Evolutionary conservation across 2,329 filamentous ascomycete species (phyloP).

Genomic region (Hortaea sp.): DNA sequence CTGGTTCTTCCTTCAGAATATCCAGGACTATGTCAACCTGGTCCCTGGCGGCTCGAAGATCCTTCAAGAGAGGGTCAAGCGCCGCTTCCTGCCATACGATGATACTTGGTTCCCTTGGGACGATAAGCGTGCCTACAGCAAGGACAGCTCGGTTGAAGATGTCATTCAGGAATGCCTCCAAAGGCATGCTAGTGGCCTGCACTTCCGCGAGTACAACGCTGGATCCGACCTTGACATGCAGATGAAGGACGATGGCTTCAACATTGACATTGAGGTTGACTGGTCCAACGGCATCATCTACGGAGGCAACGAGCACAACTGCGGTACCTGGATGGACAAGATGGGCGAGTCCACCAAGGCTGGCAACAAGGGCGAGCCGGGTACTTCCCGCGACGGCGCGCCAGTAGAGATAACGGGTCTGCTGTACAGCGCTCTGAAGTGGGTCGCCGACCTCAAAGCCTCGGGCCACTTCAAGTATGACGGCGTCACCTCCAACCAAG

Average conservation of each 20-base stretch:
- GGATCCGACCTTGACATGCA: slow-evolving; percentile 80
- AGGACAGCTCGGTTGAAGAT: slow-evolving; percentile 72
- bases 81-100: slow-evolving; percentile 88
- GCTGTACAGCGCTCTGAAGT: slow-evolving; percentile 77
- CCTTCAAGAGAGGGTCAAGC: slow-evolving; percentile 64
- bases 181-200: slow-evolving; percentile 79
- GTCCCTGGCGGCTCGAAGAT: slow-evolving; percentile 67
- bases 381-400: slow-evolving; percentile 92
- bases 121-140: slow-evolving; percentile 76
- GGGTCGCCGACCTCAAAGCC: slow-evolving; percentile 60
- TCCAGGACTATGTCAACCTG: slow-evolving; percentile 82
- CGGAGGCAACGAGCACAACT: slow-evolving; percentile 88
- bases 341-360: slow-evolving; percentile 97
- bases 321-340: slow-evolving; percentile 99
- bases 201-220: slow-evolving; percentile 90
- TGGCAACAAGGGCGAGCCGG: slow-evolving; percentile 83
- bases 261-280: slow-evolving; percentile 82
- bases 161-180: slow-evolving; percentile 90
- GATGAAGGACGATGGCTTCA: slow-evolving; percentile 87
- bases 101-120: slow-evolving; percentile 84
- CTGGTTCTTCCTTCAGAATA: slow-evolving; percentile 95
- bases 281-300: slow-evolving; percentile 88
- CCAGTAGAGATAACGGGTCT: slow-evolving; percentile 92
- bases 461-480: slow-evolving; percentile 62
- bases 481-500: slow-evolving; percentile 48